Evolutionary conservation across 345 rosid species (phyloP), one percentile per base, ranked within the genome.

Genomic region (Cochlearia excelsa): DNA sequence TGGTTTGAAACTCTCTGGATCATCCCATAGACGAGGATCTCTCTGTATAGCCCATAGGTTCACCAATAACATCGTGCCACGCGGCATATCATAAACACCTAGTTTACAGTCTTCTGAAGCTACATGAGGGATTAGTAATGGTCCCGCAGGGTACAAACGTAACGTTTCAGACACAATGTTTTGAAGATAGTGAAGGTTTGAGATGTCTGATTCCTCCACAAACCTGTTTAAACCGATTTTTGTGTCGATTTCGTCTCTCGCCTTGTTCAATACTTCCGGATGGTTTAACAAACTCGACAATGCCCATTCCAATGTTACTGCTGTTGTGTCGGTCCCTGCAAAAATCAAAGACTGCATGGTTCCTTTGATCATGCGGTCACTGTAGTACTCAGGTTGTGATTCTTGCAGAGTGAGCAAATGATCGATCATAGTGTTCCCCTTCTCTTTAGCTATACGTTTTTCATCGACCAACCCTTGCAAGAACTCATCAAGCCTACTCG

Each of bases 401-500:
- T 76, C 66, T 51, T 82, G 84, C 51, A 78, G 43, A 26, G 70
- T 52, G 49, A 87, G 80, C 27, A 87, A 57, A 54, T 78, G 88
- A 61, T 74, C 61, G 3, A 87, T 70, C 85, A 79, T 66, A 0
- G 66, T 76, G 26, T 70, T 65, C 7, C 29, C 37, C 33, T 35
- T 68, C 60, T 63, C 57, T 5, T 57, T 66, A 1, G 31, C 42
- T 7, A 16, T 35, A 11, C 80, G 59, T 39, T 59, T 60, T 33
- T 79, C 79, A 53, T 87, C 85, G n/a, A 87, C 48, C 50, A 84
- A 40, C 1, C 71, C 68, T 26, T 82, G 87, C 52, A 69, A 51
- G 51, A 87, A 77, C 30, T 26, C 31, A 48, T 87, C 88, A 2
- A 59, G 7, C 29, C 49, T 67, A 54, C 51, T 5, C 0, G 59